These are phyloP conservation scores for Pontederia paniculata DNA, from an alignment of 176 grass and related monocot species.

Conservation along the genomic window DNA sequence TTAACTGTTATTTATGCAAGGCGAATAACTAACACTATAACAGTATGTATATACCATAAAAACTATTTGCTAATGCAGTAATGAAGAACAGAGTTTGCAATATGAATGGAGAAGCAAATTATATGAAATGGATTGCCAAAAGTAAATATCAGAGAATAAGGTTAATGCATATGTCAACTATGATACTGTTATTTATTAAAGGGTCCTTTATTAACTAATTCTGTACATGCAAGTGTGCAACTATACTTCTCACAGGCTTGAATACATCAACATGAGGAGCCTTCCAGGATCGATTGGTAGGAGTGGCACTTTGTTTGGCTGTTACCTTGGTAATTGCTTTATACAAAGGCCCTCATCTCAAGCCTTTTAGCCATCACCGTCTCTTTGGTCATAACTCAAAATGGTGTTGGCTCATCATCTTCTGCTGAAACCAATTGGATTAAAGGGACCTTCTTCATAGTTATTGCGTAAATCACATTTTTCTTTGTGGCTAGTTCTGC, in stretches of 20 bases:
- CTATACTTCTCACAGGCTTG: constrained; percentile 32
- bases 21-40: neutral
- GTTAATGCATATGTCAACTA: too few species aligned
- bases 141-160: too few species aligned
- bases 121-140: too few species aligned
- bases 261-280: constrained; percentile 46
- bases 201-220: too few species aligned
- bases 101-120: too few species aligned
- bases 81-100: too few species aligned
- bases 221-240: too few species aligned
- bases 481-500: constrained; percentile 45
- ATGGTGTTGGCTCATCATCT: neutral
- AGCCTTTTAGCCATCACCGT: constrained; percentile 39
- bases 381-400: constrained; percentile 10
- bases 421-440: constrained; percentile 50
- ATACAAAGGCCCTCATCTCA: constrained; percentile 50
- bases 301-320: constrained; percentile 36
- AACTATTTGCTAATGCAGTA: too few species aligned
- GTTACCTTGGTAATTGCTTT: constrained; percentile 50
- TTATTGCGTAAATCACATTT: constrained; percentile 27
- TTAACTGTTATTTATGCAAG: too few species aligned
- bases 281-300: constrained; percentile 40
- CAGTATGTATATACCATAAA: too few species aligned
- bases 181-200: too few species aligned
- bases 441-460: constrained; percentile 47